phyloP scores from a whole-genome alignment of 1,284 basidiomycete species.

The Leccinum pachyderme region DNA sequence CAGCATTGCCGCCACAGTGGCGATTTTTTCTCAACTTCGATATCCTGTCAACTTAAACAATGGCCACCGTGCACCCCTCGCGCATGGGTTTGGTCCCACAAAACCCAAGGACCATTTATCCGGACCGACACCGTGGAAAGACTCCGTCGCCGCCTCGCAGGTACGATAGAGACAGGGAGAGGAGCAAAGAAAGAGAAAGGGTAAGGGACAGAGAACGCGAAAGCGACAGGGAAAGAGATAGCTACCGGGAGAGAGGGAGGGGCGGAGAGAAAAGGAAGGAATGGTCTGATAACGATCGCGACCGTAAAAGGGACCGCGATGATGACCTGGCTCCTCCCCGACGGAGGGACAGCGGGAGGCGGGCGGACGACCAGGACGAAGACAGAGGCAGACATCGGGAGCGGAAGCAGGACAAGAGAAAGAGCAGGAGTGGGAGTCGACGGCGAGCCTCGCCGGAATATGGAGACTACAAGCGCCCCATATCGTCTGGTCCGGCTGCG shows the following conservation, averaged over 20 bases:
- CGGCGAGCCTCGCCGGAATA: slow-evolving; percentile 31
- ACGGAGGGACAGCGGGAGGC: slow-evolving; percentile 10
- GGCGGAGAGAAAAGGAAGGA: slow-evolving; percentile 11
- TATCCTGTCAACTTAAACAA: slow-evolving; percentile 14
- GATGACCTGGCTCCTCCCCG: slow-evolving; percentile 13
- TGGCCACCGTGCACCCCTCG: slow-evolving; percentile 53
- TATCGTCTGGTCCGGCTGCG: slow-evolving; percentile 18
- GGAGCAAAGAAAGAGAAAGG: slow-evolving; percentile 6
- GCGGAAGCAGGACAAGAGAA: slow-evolving; percentile 15
- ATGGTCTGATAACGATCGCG: slow-evolving; percentile 4
- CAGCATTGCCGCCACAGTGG: neutral
- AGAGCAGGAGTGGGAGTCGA: slow-evolving; percentile 17
- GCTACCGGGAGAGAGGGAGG: neutral
- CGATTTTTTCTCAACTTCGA: neutral
- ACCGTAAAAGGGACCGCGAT: slow-evolving; percentile 10
- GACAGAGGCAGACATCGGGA: slow-evolving; percentile 13
- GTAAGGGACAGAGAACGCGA: slow-evolving; percentile 20
- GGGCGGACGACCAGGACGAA: slow-evolving; percentile 6
- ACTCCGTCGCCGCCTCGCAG: slow-evolving; percentile 28
- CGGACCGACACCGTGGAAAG: slow-evolving; percentile 22
- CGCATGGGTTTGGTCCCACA: slow-evolving; percentile 48
- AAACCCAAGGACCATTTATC: slow-evolving; percentile 25
- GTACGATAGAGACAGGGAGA: slow-evolving; percentile 19
- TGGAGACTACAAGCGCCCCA: slow-evolving; percentile 30
- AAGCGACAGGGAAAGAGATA: slow-evolving; percentile 4